Evolutionary conservation across 148 eudicot genomes (phyloP).

Genomic region (Silene conica): DNA sequence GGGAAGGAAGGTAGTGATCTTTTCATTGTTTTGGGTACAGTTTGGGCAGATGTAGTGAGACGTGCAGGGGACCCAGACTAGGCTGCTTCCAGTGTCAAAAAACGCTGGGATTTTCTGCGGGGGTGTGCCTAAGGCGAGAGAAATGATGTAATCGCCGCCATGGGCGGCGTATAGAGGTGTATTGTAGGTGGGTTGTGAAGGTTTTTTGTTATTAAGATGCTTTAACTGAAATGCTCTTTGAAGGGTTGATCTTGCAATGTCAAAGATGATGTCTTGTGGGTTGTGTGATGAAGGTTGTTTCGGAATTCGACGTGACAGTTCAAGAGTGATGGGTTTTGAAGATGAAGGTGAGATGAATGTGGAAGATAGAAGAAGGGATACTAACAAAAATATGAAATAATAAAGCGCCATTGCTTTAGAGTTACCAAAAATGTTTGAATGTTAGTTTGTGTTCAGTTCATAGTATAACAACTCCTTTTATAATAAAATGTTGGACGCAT

Average conservation of each 20-base stretch:
- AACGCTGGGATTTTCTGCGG: conserved; percentile 43
- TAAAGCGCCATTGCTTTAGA: not conserved
- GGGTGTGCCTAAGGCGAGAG: conserved; percentile 56
- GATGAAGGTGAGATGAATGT: conserved; percentile 20
- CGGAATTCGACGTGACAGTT: conserved; percentile 23
- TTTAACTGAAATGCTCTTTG: conserved; percentile 54
- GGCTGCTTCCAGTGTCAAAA: conserved; percentile 74
- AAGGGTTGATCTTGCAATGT: conserved; percentile 38
- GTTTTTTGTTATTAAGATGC: conserved; percentile 13
- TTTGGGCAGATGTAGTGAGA: conserved; percentile 30
- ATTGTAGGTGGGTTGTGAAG: not conserved
- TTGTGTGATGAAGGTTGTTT: conserved; percentile 17
- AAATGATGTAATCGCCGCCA: conserved; percentile 59
- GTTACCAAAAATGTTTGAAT: not conserved
- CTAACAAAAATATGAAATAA: conserved; percentile 20
- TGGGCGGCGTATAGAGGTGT: conserved; percentile 44
- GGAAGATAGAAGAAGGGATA: conserved; percentile 27
- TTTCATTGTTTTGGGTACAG: conserved; percentile 28
- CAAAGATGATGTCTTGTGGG: conserved; percentile 29
- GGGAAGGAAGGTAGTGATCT: conserved; percentile 34
- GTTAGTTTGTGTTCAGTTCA: not conserved
- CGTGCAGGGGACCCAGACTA: conserved; percentile 68
- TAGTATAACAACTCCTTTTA: not conserved
- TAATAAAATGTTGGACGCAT: not conserved
- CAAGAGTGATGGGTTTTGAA: conserved; percentile 24